phyloP scores from a whole-genome alignment of 768 basidiomycete species.

The Mycena rosella region DNA sequence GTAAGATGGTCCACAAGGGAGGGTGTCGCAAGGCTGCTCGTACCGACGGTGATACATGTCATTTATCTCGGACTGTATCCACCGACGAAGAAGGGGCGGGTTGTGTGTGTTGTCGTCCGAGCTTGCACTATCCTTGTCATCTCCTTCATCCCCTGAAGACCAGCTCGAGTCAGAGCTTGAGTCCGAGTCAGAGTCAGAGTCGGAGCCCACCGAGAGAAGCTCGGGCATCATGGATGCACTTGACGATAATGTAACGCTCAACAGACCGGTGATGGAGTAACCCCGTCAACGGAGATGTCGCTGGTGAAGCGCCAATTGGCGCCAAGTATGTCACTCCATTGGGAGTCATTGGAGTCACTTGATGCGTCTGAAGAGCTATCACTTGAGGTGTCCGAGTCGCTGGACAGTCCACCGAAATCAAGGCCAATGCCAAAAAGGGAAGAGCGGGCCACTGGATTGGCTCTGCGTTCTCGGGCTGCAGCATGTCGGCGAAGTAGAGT shows the following conservation, averaged over 20 bases:
- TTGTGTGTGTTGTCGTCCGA: neutral
- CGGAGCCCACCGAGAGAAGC: neutral
- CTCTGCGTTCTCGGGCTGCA: neutral
- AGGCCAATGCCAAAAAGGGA: neutral
- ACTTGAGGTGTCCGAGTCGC: neutral
- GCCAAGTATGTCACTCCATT: slow-evolving; percentile 10
- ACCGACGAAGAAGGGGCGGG: neutral
- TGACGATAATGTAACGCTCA: neutral
- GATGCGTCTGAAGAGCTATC: neutral
- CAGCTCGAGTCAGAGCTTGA: neutral
- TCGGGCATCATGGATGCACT: neutral
- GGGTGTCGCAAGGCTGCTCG: slow-evolving; percentile 19
- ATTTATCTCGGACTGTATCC: neutral
- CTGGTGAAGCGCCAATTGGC: slow-evolving; percentile 5
- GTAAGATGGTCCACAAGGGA: slow-evolving; percentile 30
- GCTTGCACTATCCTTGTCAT: neutral
- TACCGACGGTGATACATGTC: slow-evolving; percentile 26
- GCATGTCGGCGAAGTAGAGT: slow-evolving; percentile 1
- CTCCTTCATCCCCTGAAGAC: slow-evolving; percentile 4
- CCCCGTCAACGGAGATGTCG: neutral
- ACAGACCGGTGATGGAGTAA: neutral
- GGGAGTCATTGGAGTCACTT: neutral
- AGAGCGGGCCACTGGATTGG: neutral
- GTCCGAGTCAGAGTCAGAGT: neutral
- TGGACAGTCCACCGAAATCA: neutral